Conservation (phyloP, 2,329 filamentous ascomycete species). For the Cladosporium velox region DNA sequence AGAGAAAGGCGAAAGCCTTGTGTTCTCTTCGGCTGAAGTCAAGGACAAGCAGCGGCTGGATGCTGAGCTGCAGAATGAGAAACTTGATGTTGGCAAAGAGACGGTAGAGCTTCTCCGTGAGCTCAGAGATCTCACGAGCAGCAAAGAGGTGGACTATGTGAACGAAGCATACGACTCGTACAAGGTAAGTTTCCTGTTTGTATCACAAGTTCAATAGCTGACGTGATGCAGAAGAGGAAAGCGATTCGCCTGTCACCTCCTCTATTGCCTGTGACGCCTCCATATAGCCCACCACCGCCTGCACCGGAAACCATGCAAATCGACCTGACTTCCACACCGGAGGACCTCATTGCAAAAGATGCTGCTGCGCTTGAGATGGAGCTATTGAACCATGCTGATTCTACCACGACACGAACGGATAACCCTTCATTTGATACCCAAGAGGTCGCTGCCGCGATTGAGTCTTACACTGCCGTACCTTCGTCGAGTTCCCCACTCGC, state of each 20-base stretch:
- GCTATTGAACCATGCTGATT: slow-evolving; percentile 31
- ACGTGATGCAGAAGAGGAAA: slow-evolving; percentile 35
- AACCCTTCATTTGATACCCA: neutral
- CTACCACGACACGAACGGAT: neutral
- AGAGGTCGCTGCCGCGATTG: slow-evolving; percentile 3
- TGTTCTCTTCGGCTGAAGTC: slow-evolving; percentile 40
- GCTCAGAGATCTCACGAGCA: slow-evolving; percentile 35
- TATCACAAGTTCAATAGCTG: neutral
- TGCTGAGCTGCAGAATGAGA: slow-evolving; percentile 36
- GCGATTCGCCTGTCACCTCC: slow-evolving; percentile 48
- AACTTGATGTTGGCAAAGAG: slow-evolving; percentile 41
- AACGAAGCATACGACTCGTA: slow-evolving; percentile 23
- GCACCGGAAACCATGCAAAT: slow-evolving; percentile 29
- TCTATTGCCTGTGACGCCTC: slow-evolving; percentile 48
- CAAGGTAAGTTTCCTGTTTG: neutral
- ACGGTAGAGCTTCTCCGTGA: slow-evolving; percentile 37
- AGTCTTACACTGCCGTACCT: neutral
- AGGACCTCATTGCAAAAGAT: slow-evolving; percentile 34
- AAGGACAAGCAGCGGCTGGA: slow-evolving; percentile 24
- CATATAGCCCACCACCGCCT: slow-evolving; percentile 37
- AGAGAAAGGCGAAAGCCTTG: slow-evolving; percentile 47
- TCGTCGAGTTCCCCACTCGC: slow-evolving; percentile 35
- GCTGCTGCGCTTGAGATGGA: slow-evolving; percentile 30
- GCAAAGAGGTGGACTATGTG: slow-evolving; percentile 12
- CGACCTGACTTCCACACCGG: slow-evolving; percentile 35